A percentile compares a stretch with the other conserved stretches of the same genome.
Evolutionary conservation across 75 land plant genomes (phyloP).

Genomic region (Pseudotsuga menziesii): DNA sequence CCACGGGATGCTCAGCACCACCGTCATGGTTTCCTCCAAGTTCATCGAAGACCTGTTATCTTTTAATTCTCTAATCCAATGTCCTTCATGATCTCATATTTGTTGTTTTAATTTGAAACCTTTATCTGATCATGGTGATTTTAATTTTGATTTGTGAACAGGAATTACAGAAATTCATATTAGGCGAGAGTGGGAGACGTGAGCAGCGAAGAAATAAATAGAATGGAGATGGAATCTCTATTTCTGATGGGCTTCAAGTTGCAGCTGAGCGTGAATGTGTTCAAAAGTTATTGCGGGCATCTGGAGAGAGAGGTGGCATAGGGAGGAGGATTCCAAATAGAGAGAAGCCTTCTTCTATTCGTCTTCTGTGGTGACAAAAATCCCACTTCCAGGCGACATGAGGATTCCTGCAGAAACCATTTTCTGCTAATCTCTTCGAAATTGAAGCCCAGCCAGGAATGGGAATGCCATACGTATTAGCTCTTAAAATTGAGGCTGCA

Average conservation of each 20-base stretch:
- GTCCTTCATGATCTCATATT: conserved; percentile 4
- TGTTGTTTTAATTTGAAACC: not conserved
- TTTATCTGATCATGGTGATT: no score
- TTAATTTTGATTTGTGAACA: not conserved
- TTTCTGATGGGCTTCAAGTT: conserved; percentile 58
- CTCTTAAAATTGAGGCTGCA: no score
- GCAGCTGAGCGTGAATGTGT: conserved; percentile 70
- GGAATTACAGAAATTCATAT: conserved; percentile 55
- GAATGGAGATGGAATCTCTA: conserved; percentile 50
- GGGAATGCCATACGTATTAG: no score
- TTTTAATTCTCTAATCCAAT: not conserved
- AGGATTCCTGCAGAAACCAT: no score
- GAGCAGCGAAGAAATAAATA: conserved; percentile 50
- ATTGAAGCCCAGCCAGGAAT: no score
- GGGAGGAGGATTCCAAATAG: conserved; percentile 74
- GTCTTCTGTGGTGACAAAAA: not conserved
- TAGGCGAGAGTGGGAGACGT: conserved; percentile 64
- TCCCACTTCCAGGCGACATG: not conserved
- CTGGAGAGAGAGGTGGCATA: conserved; percentile 68
- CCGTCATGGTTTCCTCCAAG: conserved; percentile 68
- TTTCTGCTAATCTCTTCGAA: no score
- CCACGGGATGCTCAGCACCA: no score
- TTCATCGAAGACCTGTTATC: conserved; percentile 78
- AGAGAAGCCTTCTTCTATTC: conserved; percentile 28
- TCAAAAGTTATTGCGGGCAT: conserved; percentile 66